Percentiles rank a stretch among this genome's conserved stretches.
Evolutionary conservation across 2,329 filamentous ascomycete genomes (phyloP).

Genomic region (Penicillium sp.): DNA sequence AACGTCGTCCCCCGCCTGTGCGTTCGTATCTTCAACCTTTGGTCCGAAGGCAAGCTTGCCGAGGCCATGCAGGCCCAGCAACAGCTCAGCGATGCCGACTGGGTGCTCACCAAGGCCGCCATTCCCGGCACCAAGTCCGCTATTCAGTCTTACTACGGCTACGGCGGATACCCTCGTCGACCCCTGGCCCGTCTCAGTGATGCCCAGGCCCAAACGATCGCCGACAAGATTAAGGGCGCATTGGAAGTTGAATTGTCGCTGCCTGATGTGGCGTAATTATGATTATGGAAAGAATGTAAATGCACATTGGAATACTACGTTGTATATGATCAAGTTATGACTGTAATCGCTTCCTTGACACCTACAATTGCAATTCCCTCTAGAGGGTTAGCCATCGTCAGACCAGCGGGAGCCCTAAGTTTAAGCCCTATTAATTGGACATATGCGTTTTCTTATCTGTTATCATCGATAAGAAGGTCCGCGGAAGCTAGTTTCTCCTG

Average conservation of each 20-base stretch:
- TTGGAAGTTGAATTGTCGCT: slow-evolving; percentile 36
- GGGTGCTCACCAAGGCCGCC: slow-evolving; percentile 78
- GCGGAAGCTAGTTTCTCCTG: slow-evolving; percentile 6
- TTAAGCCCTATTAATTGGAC: slow-evolving; percentile 6
- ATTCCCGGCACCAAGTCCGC: slow-evolving; percentile 84
- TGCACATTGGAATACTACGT: slow-evolving; percentile 3
- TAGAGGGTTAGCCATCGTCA: background rate
- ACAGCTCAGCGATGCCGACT: slow-evolving; percentile 73
- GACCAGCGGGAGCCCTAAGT: slow-evolving; percentile 2
- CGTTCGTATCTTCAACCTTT: slow-evolving; percentile 76
- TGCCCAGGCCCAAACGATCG: slow-evolving; percentile 29
- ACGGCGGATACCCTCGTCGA: slow-evolving; percentile 72
- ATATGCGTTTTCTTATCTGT: background rate
- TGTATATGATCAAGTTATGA: slow-evolving; percentile 10
- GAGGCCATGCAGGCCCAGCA: slow-evolving; percentile 76
- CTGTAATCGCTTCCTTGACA: background rate
- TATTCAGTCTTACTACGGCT: slow-evolving; percentile 78
- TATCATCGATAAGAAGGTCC: slow-evolving; percentile 8
- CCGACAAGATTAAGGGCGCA: slow-evolving; percentile 35
- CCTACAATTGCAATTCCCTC: too few species aligned
- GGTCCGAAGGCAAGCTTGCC: slow-evolving; percentile 68
- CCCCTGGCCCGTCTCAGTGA: slow-evolving; percentile 48
- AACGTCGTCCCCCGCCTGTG: slow-evolving; percentile 85
- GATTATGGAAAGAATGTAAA: background rate
- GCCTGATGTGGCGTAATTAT: slow-evolving; percentile 34